Base-by-base conservation (phyloP, 768 basidiomycete species). In the Russula sp. region DNA sequence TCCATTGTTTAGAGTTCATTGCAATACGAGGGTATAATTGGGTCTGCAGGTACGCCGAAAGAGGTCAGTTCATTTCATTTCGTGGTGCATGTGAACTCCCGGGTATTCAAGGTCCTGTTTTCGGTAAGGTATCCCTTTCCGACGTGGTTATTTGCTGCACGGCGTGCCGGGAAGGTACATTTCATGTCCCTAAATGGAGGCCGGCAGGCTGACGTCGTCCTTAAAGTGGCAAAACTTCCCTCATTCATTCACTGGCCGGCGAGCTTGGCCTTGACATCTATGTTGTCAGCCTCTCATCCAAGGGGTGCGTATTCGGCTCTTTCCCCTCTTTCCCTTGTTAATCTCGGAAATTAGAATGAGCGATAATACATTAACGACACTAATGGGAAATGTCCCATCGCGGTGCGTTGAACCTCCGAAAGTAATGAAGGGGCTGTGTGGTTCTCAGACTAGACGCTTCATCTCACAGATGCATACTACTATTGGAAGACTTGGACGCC, bases 401-500 rank as follows among this genome's bases (percentile, higher is more conserved):
- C 85, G 89, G 88, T 91, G 14, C 2, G 80, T 68, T 51, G 42
- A 44, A 20, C 45, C 48, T 22, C 32, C 39, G 39, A 45, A 37
- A 56, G 7, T 52, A 27, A 57, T 52, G 61, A 62, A 59, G 49
- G 18, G 51, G 37, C 60, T 32, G 59, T 61, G 8, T 44, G 49
- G 49, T 65, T 64, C 53, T 62, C 57, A 69, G 57, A 68, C 44
- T 56, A 69, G 57, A 68, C 39, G 31, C 27, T 55, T 64, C 20
- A 34, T 61, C 51, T 42, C 13, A 52, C 68, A 91, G 91, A 78
- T 93, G 91, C 79, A 92, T 97, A 64, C 80, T 97, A 69, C 87
- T 97, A 74, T 82, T 97, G 72, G 94, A 97, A 77, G 93, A 96
- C 79, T 82, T 97, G 69, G 91, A 94, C 73, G 90, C 90, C 57